Conservation (phyloP, 805 yeast species). For the Myxozyma lipomycoides region DNA sequence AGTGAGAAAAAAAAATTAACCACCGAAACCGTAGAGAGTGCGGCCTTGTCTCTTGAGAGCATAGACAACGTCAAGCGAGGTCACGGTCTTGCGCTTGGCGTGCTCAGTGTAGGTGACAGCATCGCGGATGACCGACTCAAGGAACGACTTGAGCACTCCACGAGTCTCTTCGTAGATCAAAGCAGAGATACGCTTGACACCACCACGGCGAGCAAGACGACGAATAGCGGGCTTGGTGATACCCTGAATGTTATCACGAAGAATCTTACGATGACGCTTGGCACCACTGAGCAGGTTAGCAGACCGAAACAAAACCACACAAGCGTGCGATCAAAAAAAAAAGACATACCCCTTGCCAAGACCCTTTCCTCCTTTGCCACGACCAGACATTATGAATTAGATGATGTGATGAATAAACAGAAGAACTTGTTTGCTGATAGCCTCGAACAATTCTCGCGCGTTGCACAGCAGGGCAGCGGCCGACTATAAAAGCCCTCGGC, state of each 20-base stretch:
- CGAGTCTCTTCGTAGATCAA: slow-evolving; percentile 98
- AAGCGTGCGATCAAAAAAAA: not conserved
- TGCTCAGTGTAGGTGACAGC: slow-evolving; percentile 99
- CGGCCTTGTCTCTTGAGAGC: slow-evolving; percentile 99
- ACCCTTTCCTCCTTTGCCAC: slow-evolving; percentile 99
- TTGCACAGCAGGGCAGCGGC: too few species aligned
- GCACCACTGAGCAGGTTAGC: slow-evolving; percentile 65
- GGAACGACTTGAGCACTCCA: slow-evolving; percentile 91
- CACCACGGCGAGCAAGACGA: slow-evolving; percentile 99
- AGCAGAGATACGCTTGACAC: slow-evolving; percentile 99
- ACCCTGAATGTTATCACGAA: slow-evolving; percentile 99
- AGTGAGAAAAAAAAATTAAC: slow-evolving; percentile 49
- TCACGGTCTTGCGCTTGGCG: slow-evolving; percentile 99
- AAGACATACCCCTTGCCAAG: slow-evolving; percentile 70
- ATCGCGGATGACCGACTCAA: slow-evolving; percentile 96
- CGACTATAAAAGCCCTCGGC: slow-evolving; percentile 11
- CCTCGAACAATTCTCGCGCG: too few species aligned
- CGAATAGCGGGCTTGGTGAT: slow-evolving; percentile 99
- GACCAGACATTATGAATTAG: slow-evolving; percentile 71
- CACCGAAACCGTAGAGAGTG: slow-evolving; percentile 99
- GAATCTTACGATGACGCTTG: slow-evolving; percentile 99
- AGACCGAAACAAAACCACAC: not conserved
- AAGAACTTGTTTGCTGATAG: not conserved
- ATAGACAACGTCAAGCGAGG: slow-evolving; percentile 96
- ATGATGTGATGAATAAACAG: not conserved